Evolutionary conservation across 2,329 filamentous ascomycete genomes (phyloP).

Genomic region (Coniochaeta sp.): DNA sequence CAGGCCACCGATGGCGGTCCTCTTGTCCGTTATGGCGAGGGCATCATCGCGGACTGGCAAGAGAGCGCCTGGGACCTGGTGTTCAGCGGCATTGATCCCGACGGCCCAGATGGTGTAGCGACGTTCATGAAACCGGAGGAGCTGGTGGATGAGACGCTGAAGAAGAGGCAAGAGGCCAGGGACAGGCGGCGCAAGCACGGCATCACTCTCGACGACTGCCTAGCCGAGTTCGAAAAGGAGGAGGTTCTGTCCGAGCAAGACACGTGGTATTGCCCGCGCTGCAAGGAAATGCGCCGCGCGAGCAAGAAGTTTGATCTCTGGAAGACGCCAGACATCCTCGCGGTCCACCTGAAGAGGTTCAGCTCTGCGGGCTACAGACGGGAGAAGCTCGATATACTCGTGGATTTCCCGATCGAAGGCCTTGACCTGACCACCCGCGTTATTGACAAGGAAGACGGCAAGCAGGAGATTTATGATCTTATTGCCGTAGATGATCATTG

Average conservation of each 20-base stretch:
- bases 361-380: constrained; percentile 74
- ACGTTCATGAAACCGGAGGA: constrained; percentile 49
- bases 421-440: constrained; percentile 78
- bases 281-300: constrained; percentile 86
- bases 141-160: constrained; percentile 57
- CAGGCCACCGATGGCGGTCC: constrained; percentile 43
- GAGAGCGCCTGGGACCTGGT: constrained; percentile 62
- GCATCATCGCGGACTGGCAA: constrained; percentile 81
- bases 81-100: constrained; percentile 48
- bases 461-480: constrained; percentile 81
- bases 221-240: constrained; percentile 90
- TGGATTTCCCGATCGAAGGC: constrained; percentile 86
- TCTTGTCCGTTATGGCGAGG: constrained; percentile 74
- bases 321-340: constrained; percentile 91
- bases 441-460: constrained; percentile 71
- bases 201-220: constrained; percentile 79
- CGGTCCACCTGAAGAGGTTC: constrained; percentile 94
- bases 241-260: constrained; percentile 93
- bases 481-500: constrained; percentile 96
- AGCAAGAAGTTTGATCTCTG: constrained; percentile 97
- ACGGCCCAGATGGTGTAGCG: constrained; percentile 50
- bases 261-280: constrained; percentile 94
- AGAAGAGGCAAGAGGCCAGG: constrained; percentile 56
- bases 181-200: constrained; percentile 63
- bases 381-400: constrained; percentile 85